phyloP scores from a whole-genome alignment of 2,329 filamentous ascomycete species.

The Apiospora aurea region DNA sequence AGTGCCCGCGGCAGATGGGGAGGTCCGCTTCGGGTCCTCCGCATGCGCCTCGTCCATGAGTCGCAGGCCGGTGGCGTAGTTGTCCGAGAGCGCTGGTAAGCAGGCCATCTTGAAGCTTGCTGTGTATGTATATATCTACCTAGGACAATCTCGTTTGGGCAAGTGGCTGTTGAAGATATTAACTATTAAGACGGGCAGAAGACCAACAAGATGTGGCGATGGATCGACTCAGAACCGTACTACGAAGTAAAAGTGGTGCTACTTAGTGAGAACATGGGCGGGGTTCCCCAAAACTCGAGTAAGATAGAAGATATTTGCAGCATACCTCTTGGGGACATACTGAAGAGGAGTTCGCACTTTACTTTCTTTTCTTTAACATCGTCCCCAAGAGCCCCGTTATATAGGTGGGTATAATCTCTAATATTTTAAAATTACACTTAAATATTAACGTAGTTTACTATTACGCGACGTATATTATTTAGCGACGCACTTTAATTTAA shows the following conservation, averaged over 20 bases:
- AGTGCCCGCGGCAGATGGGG: conserved; percentile 44
- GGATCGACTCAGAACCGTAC: neutral
- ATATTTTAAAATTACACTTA: neutral
- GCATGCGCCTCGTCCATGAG: conserved; percentile 79
- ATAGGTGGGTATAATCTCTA: neutral
- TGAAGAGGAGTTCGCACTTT: no score
- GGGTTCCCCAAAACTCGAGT: neutral
- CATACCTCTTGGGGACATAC: no score
- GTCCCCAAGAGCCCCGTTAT: neutral
- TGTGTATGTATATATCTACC: neutral
- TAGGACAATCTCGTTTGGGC: neutral
- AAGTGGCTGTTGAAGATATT: neutral
- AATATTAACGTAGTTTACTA: no score
- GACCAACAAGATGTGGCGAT: neutral
- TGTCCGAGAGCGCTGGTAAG: conserved; percentile 39
- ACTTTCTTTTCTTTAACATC: neutral
- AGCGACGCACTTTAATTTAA: no score
- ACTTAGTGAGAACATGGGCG: neutral
- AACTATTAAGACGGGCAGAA: neutral
- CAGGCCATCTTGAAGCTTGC: neutral
- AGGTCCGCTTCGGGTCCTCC: conserved; percentile 67
- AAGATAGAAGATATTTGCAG: neutral
- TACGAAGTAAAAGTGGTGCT: conserved; percentile 10
- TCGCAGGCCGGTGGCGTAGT: conserved; percentile 61
- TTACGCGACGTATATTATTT: no score